Conservation (phyloP, 805 yeast genomes). For the Wickerhamiella lipophila region DNA sequence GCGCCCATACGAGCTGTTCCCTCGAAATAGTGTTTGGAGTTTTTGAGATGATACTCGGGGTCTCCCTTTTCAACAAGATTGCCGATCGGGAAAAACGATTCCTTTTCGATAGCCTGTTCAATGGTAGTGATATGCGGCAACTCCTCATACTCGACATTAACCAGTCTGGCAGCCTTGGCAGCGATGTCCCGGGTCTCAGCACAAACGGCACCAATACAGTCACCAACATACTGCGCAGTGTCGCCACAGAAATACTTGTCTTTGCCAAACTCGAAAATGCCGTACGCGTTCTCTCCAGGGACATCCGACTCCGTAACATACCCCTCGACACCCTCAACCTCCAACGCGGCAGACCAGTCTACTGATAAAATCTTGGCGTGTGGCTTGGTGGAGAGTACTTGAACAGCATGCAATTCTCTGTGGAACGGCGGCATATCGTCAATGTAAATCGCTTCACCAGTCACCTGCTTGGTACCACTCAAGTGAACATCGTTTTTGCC, state of each 20-base stretch:
- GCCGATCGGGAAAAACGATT: slow-evolving; percentile 31
- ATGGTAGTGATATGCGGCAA: slow-evolving; percentile 30
- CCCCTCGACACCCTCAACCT: slow-evolving; percentile 34
- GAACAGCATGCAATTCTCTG: slow-evolving; percentile 35
- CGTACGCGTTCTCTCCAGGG: slow-evolving; percentile 33
- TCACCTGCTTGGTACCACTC: slow-evolving; percentile 36
- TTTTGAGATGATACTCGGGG: slow-evolving; percentile 30
- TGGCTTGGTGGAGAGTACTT: slow-evolving; percentile 34
- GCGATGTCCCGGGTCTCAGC: slow-evolving; percentile 33
- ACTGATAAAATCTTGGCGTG: slow-evolving; percentile 34
- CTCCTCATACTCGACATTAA: slow-evolving; percentile 35
- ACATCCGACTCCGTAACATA: slow-evolving; percentile 33
- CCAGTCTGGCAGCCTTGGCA: slow-evolving; percentile 33
- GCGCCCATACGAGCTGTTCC: slow-evolving; percentile 35
- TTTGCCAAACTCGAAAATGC: slow-evolving; percentile 31
- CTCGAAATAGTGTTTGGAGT: slow-evolving; percentile 29
- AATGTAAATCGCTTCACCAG: slow-evolving; percentile 37
- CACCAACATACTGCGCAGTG: slow-evolving; percentile 33
- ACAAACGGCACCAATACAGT: slow-evolving; percentile 34
- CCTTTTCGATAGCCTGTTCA: slow-evolving; percentile 34
- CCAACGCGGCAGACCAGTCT: slow-evolving; percentile 31
- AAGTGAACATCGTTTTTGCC: slow-evolving; percentile 35
- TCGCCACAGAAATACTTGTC: slow-evolving; percentile 34
- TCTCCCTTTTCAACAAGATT: slow-evolving; percentile 33
- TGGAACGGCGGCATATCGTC: slow-evolving; percentile 35